phyloP scores from a whole-genome alignment of 352 stramenopile species.

The Phytophthora nicotianae region DNA sequence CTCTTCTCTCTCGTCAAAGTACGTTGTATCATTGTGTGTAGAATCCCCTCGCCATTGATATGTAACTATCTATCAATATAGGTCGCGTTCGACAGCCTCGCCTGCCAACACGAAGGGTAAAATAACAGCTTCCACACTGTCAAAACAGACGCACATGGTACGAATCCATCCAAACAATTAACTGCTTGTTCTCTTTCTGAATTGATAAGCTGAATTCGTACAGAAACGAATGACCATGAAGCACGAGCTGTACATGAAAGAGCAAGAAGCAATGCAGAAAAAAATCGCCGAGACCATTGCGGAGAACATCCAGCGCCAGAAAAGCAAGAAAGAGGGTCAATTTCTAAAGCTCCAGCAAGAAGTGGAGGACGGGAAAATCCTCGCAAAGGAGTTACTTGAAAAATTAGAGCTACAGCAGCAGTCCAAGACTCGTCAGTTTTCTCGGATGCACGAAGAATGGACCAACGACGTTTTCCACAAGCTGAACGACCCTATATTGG shows the following conservation, averaged over 20 bases:
- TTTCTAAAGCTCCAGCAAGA: constrained; percentile 73
- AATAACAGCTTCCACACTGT: constrained; percentile 47
- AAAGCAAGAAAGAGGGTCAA: constrained; percentile 67
- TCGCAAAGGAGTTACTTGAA: constrained; percentile 67
- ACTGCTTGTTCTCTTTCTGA: neutral
- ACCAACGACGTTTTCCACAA: constrained; percentile 66
- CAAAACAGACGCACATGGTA: constrained; percentile 63
- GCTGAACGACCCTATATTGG: constrained; percentile 68
- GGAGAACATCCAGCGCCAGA: constrained; percentile 68
- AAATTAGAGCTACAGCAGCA: constrained; percentile 71
- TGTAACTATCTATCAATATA: neutral
- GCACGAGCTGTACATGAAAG: constrained; percentile 73
- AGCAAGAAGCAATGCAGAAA: constrained; percentile 65
- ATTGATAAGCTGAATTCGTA: neutral
- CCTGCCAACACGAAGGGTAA: constrained; percentile 29
- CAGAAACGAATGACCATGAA: constrained; percentile 79
- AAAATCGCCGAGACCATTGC: constrained; percentile 68
- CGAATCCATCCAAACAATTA: constrained; percentile 1
- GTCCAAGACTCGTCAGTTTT: constrained; percentile 60
- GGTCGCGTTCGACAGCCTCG: constrained; percentile 23
- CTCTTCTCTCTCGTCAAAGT: constrained; percentile 36
- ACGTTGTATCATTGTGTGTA: constrained; percentile 4
- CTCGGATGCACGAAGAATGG: constrained; percentile 82
- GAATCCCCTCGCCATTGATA: neutral
- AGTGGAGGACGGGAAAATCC: constrained; percentile 68